A percentile compares a stretch with the other conserved stretches of the same genome.
phyloP scores from a whole-genome alignment of 495 filamentous ascomycete species.

The Penicillium dipodomyicola region DNA sequence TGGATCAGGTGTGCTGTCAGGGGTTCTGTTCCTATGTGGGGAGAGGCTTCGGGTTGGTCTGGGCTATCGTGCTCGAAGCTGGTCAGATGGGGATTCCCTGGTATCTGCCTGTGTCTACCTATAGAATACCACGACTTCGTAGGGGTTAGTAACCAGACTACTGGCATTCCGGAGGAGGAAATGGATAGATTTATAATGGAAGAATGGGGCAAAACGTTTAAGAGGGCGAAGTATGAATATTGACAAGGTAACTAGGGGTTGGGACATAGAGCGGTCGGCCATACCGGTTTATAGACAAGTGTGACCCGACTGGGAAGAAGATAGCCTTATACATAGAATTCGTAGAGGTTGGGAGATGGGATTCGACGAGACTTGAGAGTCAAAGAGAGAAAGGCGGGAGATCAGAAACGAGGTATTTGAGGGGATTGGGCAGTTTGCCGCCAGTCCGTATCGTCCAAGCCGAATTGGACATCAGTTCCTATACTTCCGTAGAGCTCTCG shows the following conservation, averaged over 20 bases:
- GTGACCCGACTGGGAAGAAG: neutral
- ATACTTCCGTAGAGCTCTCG: neutral
- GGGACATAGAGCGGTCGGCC: slow-evolving; percentile 14
- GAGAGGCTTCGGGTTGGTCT: neutral
- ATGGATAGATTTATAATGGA: neutral
- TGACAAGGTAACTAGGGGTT: neutral
- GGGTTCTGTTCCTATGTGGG: neutral
- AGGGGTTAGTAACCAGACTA: neutral
- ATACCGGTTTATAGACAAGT: slow-evolving; percentile 10
- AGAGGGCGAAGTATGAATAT: slow-evolving; percentile 7
- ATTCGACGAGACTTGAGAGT: neutral
- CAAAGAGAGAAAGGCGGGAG: neutral
- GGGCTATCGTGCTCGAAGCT: neutral
- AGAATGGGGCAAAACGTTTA: neutral
- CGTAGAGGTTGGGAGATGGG: neutral
- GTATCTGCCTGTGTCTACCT: neutral
- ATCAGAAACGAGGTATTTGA: neutral
- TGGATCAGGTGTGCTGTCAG: neutral
- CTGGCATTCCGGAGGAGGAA: neutral
- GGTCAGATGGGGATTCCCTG: neutral
- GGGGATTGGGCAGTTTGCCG: neutral
- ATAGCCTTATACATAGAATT: neutral
- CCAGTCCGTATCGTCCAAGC: neutral
- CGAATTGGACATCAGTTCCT: neutral
- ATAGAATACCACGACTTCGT: neutral